Percentiles rank a stretch among this genome's conserved stretches.
These are phyloP conservation scores for Fonsecaea multimorphosa DNA, from an alignment of 2,329 filamentous ascomycete species.

Conservation along the genomic window DNA sequence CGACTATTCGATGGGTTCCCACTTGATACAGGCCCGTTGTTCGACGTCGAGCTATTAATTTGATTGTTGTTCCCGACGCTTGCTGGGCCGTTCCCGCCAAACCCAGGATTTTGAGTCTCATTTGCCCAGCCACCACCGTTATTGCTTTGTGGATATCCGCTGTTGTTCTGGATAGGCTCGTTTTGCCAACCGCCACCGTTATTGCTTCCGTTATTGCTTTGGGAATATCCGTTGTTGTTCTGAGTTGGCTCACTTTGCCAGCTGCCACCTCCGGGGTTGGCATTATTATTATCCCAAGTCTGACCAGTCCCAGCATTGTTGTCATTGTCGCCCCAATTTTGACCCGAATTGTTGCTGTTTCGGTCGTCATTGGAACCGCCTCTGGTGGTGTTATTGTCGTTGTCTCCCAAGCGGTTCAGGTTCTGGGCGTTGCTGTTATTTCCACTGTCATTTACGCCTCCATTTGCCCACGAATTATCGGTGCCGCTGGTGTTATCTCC, in stretches of 20 bases:
- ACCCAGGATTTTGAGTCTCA: constrained; percentile 5
- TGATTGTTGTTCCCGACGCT: constrained; percentile 2
- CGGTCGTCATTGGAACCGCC: neutral
- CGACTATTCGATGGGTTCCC: constrained; percentile 2
- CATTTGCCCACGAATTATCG: neutral
- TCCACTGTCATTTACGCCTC: neutral
- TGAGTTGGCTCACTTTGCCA: constrained; percentile 13
- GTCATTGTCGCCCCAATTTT: neutral
- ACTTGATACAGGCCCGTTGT: constrained; percentile 7
- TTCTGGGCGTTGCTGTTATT: neutral
- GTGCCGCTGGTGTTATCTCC: neutral
- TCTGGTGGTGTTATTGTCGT: neutral
- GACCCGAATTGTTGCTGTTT: neutral
- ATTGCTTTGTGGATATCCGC: constrained; percentile 12
- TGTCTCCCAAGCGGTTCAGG: neutral
- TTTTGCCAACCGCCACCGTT: constrained; percentile 20
- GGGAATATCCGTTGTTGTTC: constrained; percentile 21
- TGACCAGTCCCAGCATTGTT: constrained; percentile 10
- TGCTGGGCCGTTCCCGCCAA: constrained; percentile 3
- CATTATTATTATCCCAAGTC: constrained; percentile 19
- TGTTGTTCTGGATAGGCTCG: constrained; percentile 10
- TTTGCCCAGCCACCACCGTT: constrained; percentile 18
- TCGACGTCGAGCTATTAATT: constrained; percentile 11
- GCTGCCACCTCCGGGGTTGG: constrained; percentile 3
- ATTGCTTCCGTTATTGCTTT: constrained; percentile 19